phyloP scores from a whole-genome alignment of 805 yeast genomes.

The Metschnikowia arizonensis region DNA sequence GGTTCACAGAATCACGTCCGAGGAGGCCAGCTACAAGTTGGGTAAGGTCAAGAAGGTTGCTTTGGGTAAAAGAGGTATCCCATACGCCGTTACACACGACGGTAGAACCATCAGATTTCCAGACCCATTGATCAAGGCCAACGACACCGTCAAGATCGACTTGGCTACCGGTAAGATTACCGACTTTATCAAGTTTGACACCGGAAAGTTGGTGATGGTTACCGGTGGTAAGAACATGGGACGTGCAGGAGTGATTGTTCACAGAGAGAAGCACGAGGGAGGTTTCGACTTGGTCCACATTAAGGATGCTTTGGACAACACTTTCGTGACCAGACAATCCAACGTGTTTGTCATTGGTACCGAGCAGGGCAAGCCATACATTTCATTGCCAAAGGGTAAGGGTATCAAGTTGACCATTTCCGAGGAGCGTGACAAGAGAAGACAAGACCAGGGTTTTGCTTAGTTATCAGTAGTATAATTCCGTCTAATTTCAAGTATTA shows the following conservation, averaged over 20 bases:
- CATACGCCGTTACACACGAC: conserved; percentile 98
- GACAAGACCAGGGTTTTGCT: conserved; percentile 59
- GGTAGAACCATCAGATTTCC: conserved; percentile 99
- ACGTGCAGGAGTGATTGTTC: conserved; percentile 91
- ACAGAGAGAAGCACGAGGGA: conserved; percentile 97
- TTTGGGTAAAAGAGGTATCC: conserved; percentile 97
- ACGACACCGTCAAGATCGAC: conserved; percentile 97
- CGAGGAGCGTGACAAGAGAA: conserved; percentile 97
- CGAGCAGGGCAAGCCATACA: conserved; percentile 89
- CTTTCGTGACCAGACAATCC: conserved; percentile 84
- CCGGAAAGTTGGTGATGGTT: conserved; percentile 84
- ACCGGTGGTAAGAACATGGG: conserved; percentile 99
- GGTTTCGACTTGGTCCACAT: conserved; percentile 97
- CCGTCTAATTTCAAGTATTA: no score
- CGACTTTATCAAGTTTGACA: conserved; percentile 85
- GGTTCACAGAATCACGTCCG: conserved; percentile 98
- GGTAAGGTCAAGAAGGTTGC: conserved; percentile 98
- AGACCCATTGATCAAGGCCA: conserved; percentile 93
- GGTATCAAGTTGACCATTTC: conserved; percentile 93
- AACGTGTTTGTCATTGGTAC: conserved; percentile 89
- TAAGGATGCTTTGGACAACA: conserved; percentile 91
- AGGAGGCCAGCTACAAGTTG: conserved; percentile 97
- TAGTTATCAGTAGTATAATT: no score
- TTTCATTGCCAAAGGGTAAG: conserved; percentile 97
- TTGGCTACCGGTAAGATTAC: conserved; percentile 92